Percentiles rank a stretch among this genome's conserved stretches.
Evolutionary conservation across 495 filamentous ascomycete genomes (phyloP).

Genomic region (Bombardia bombarda): DNA sequence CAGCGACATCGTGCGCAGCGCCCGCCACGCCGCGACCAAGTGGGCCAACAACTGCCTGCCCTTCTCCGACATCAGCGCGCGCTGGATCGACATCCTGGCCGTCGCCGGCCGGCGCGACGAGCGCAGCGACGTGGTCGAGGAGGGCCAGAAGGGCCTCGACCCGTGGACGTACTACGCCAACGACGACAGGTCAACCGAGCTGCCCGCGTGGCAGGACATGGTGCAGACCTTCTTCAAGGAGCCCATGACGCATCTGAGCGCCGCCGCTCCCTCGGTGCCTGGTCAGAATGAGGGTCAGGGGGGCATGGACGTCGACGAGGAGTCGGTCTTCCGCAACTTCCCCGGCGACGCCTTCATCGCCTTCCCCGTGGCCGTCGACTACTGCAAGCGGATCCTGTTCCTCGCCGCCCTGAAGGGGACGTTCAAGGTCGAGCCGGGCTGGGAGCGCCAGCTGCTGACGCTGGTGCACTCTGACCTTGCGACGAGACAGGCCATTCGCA

Average conservation of each 20-base stretch:
- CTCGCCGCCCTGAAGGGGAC: slow-evolving; percentile 54
- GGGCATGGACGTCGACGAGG: slow-evolving; percentile 25
- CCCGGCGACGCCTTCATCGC: slow-evolving; percentile 38
- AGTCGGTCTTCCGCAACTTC: slow-evolving; percentile 34
- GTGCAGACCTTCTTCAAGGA: slow-evolving; percentile 35
- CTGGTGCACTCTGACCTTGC: slow-evolving; percentile 56
- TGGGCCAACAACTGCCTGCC: slow-evolving; percentile 87
- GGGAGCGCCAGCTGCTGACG: slow-evolving; percentile 73
- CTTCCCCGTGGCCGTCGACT: slow-evolving; percentile 57
- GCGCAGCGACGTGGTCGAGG: slow-evolving; percentile 76
- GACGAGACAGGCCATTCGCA: slow-evolving; percentile 49
- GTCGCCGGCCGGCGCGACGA: slow-evolving; percentile 54
- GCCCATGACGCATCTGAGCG: slow-evolving; percentile 21
- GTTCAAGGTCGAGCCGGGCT: slow-evolving; percentile 66
- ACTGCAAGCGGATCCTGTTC: slow-evolving; percentile 66
- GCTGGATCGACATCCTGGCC: slow-evolving; percentile 84
- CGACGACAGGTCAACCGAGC: slow-evolving; percentile 20
- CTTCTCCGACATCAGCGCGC: slow-evolving; percentile 66
- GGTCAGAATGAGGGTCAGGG: too few species aligned
- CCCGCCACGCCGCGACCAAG: slow-evolving; percentile 73
- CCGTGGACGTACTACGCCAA: slow-evolving; percentile 41
- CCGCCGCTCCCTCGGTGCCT: not conserved
- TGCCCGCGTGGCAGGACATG: slow-evolving; percentile 43
- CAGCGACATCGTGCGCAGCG: slow-evolving; percentile 50
- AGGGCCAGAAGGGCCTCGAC: slow-evolving; percentile 78